These are phyloP conservation scores for Rhodamnia rubescens DNA, from an alignment of 345 rosid species.

Conservation along the genomic window DNA sequence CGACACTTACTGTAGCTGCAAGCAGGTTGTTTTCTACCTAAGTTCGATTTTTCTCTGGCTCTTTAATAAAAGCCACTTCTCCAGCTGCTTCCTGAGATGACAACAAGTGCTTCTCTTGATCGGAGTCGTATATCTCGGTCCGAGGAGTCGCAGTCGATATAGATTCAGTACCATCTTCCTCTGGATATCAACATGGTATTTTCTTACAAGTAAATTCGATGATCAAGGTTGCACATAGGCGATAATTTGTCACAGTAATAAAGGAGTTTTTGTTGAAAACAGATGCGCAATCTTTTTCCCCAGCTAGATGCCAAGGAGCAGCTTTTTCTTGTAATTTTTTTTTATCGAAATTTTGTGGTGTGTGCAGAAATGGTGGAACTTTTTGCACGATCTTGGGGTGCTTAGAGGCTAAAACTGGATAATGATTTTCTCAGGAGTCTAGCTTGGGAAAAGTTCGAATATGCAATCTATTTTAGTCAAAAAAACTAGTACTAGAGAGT, in stretches of 20 bases:
- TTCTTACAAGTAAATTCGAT: background rate
- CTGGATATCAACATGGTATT: conserved; percentile 1
- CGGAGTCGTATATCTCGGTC: conserved; percentile 33
- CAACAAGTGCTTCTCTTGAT: conserved; percentile 44
- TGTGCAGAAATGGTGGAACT: background rate
- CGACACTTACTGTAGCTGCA: background rate
- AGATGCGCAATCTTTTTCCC: background rate
- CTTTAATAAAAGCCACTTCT: conserved; percentile 50
- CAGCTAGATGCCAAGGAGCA: background rate
- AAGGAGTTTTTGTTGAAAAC: background rate
- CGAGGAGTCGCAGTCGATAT: conserved; percentile 20
- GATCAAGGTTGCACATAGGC: background rate
- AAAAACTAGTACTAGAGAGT: background rate
- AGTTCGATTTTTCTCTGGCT: conserved; percentile 1
- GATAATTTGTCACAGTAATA: background rate
- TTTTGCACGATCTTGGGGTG: background rate
- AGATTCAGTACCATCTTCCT: conserved; percentile 44
- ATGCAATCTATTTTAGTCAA: background rate
- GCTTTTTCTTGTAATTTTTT: background rate
- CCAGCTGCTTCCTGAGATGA: conserved; percentile 13
- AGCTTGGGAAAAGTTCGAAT: background rate
- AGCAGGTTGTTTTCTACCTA: background rate
- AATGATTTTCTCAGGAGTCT: background rate
- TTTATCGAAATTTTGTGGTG: background rate
- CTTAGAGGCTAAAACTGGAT: background rate